A percentile compares a stretch with the other conserved stretches of the same genome.
Conservation (phyloP, 257 asterid species). For the Gardenia jasminoides region DNA sequence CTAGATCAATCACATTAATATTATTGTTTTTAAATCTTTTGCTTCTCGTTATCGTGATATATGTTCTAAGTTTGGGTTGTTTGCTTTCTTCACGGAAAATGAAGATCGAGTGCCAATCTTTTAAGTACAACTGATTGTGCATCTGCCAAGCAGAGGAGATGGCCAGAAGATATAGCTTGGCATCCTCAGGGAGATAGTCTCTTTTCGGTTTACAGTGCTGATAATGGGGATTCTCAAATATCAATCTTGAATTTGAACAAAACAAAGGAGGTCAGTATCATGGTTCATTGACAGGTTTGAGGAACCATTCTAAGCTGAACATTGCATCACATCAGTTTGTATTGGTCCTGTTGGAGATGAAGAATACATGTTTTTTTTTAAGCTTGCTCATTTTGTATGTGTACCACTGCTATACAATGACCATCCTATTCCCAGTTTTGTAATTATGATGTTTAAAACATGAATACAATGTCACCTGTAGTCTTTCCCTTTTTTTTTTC, state of each 20-base stretch:
- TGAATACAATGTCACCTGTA: background rate
- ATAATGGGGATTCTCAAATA: conserved; percentile 78
- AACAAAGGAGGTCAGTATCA: conserved; percentile 51
- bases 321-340: background rate
- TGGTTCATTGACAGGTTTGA: background rate
- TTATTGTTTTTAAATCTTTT: background rate
- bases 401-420: background rate
- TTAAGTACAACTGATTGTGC: conserved; percentile 64
- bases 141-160: conserved; percentile 72
- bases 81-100: conserved; percentile 22
- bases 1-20: background rate
- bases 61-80: conserved; percentile 23
- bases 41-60: background rate
- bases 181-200: conserved; percentile 78
- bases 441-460: background rate
- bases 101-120: conserved; percentile 72
- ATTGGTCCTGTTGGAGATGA: background rate
- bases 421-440: background rate
- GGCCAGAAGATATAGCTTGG: conserved; percentile 99
- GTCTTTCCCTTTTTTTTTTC: no score
- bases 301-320: background rate
- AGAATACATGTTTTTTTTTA: background rate
- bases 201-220: conserved; percentile 78
- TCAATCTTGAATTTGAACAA: conserved; percentile 64
- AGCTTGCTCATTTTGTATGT: background rate